These are phyloP conservation scores for Filobasidium floriforme DNA, from an alignment of 768 basidiomycete species.

Conservation along the genomic window DNA sequence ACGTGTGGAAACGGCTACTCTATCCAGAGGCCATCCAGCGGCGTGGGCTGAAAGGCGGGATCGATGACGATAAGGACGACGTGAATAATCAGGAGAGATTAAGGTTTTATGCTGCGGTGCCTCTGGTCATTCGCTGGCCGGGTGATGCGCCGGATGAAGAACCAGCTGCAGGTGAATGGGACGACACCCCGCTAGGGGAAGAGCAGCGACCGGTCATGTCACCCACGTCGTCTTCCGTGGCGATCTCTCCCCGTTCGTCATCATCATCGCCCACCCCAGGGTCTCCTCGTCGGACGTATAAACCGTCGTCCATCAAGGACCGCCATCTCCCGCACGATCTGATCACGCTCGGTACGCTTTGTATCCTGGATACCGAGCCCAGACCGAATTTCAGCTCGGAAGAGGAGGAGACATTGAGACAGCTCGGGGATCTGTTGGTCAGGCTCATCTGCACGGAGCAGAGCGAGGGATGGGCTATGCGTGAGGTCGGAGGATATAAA, in stretches of 20 bases:
- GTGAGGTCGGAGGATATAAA: conserved; percentile 29
- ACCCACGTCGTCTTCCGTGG: too few relatives aligned
- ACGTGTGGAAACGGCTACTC: not conserved
- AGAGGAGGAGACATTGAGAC: conserved; percentile 28
- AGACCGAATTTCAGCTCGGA: conserved; percentile 27
- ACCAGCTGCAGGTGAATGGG: not conserved
- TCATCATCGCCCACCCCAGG: too few relatives aligned
- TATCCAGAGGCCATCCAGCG: not conserved
- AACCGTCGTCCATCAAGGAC: not conserved
- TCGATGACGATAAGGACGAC: not conserved
- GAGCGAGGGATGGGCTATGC: conserved; percentile 33
- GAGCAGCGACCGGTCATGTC: too few relatives aligned
- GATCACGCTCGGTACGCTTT: conserved; percentile 29
- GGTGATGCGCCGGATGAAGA: not conserved
- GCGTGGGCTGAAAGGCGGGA: not conserved
- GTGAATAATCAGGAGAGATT: not conserved
- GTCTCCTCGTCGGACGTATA: not conserved
- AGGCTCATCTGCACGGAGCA: conserved; percentile 36
- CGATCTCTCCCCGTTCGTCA: too few relatives aligned
- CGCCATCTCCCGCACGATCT: not conserved
- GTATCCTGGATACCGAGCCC: conserved; percentile 26
- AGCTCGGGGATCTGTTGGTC: conserved; percentile 40
- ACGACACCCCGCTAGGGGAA: not conserved
- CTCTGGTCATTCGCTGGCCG: conserved; percentile 8
- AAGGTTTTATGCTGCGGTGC: conserved; percentile 15